Evolutionary conservation across 495 filamentous ascomycete species (phyloP), one percentile per base, ranked within the genome.

Genomic region (Penicillium samsonianum): DNA sequence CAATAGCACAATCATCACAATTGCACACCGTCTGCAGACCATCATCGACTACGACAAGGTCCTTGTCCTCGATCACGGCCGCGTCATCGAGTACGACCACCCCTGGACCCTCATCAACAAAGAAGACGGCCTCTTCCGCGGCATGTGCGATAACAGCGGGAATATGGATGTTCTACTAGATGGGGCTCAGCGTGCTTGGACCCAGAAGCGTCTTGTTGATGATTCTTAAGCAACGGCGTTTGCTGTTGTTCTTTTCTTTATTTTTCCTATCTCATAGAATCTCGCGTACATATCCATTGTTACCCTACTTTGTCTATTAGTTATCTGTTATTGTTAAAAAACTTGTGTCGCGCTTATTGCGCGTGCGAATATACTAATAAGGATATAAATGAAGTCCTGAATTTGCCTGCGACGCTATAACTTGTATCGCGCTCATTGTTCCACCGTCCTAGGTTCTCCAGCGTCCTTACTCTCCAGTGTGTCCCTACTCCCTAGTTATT

Each of bases 11-110:
- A 96, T 95, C 69, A 92, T 96, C 67, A 98, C 95, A 0, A 98
- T 99, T 63, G 95, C 95, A n/a, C 95, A 99, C 72, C 87, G 95
- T 12, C 80, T 99, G 55, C 91, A 96, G 61, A 98, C 93, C 0
- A 96, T 99, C 64, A 90, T 91, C 46, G 95, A 98, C 67, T 98
- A 98, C 67, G 93, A 98, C 75, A 96, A 96, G 78, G 94, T 99
- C n/a, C 79, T 98, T 5, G 92, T 98, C 12, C 79, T 99, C 25
- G 95, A 99, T 64, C 90, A 92, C 65, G 95, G 95, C 25, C 70
- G 77, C 33, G 88, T 99, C 17, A 80, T 94, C 19, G 93, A 99
- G 73, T 98, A 81, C 69, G 95, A 88, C 38, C 86, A 93, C 61
- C 95, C 95, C 17, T 89, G 89, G 77, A 84, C 88, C 58, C 73